phyloP scores from a whole-genome alignment of 352 stramenopile genomes.

The Pythium aquatile region DNA sequence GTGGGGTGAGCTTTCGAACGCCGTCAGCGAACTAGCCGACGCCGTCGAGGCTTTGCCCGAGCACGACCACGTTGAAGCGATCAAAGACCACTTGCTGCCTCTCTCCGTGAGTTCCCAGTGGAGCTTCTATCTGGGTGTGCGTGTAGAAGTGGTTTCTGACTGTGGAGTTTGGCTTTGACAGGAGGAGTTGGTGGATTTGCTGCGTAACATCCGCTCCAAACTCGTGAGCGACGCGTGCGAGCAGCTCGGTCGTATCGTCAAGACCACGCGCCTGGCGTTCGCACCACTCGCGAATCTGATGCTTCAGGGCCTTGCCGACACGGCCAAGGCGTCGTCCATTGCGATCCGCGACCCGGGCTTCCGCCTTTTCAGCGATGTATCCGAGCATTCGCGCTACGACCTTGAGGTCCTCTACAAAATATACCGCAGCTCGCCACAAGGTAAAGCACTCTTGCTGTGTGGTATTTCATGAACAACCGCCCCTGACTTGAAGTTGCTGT shows the following conservation, averaged over 20 bases:
- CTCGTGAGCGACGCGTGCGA: constrained; percentile 53
- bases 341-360: constrained; percentile 53
- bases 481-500: not conserved
- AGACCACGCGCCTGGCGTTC: constrained; percentile 44
- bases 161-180: constrained; percentile 15
- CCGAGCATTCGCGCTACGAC: constrained; percentile 62
- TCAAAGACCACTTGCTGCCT: constrained; percentile 36
- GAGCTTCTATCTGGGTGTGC: not conserved
- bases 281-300: constrained; percentile 56
- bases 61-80: constrained; percentile 27
- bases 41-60: constrained; percentile 41
- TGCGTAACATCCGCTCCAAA: constrained; percentile 48
- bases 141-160: not conserved
- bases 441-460: constrained; percentile 19
- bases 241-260: constrained; percentile 46
- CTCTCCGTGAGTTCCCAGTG: constrained; percentile 39
- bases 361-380: constrained; percentile 50
- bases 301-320: constrained; percentile 43
- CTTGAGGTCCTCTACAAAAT: constrained; percentile 46
- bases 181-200: constrained; percentile 39
- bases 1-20: constrained; percentile 40
- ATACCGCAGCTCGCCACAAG: constrained; percentile 41
- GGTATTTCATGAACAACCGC: too few relatives aligned
- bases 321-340: constrained; percentile 49
- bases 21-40: constrained; percentile 45